A percentile compares a stretch with the other conserved stretches of the same genome.
These are phyloP conservation scores for Centaurea solstitialis DNA, from an alignment of 129 eudicot species.

Conservation along the genomic window DNA sequence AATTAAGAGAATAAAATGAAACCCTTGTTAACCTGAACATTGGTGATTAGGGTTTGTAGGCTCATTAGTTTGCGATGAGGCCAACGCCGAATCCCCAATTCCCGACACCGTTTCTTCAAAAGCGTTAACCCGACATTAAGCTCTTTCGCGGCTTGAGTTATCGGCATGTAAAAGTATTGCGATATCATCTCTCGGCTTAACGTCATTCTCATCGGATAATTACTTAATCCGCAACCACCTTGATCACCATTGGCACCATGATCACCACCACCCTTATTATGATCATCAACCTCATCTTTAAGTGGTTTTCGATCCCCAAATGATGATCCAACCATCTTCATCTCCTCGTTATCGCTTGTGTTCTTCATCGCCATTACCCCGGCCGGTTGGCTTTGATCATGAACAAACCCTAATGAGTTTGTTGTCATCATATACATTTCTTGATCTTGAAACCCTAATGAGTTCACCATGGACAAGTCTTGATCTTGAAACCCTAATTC, in stretches of 20 bases:
- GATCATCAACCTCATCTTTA: background rate
- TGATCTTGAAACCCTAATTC: conserved; percentile 15
- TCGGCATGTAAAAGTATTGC: conserved; percentile 82
- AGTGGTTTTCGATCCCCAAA: background rate
- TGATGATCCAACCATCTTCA: background rate
- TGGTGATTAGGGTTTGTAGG: conserved; percentile 76
- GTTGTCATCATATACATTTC: conserved; percentile 5
- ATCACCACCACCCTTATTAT: background rate
- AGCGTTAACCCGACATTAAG: conserved; percentile 82
- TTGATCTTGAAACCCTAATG: conserved; percentile 19
- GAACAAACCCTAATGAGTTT: conserved; percentile 17
- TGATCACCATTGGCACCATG: background rate
- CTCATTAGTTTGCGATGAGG: conserved; percentile 90
- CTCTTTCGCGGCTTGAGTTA: conserved; percentile 79
- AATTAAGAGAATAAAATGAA: background rate
- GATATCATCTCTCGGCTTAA: conserved; percentile 57
- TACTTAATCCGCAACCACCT: background rate
- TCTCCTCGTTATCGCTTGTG: background rate
- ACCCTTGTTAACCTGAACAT: conserved; percentile 57
- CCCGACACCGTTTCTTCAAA: conserved; percentile 83
- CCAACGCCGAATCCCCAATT: conserved; percentile 84
- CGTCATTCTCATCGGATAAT: conserved; percentile 8
- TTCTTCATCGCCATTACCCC: background rate
- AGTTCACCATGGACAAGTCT: background rate
- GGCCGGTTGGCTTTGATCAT: conserved; percentile 15